phyloP scores from a whole-genome alignment of 2,329 filamentous ascomycete species.

The Botrytis deweyae region DNA sequence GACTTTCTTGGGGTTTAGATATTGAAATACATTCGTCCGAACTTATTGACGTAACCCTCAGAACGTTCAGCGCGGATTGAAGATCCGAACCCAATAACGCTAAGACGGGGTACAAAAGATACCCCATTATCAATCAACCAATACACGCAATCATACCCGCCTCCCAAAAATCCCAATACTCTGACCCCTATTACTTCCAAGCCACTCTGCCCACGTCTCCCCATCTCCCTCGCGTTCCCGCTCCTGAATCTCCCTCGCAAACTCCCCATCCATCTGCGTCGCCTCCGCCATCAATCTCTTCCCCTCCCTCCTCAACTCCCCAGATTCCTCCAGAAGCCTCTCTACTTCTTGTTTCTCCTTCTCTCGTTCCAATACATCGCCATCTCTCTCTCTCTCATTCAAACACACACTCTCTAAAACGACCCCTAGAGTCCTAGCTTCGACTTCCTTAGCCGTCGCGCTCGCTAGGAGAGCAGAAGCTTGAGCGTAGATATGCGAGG shows the following conservation, averaged over 20 bases:
- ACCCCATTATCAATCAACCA: neutral
- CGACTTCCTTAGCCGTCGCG: constrained; percentile 29
- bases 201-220: constrained; percentile 19
- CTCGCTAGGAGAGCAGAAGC: constrained; percentile 27
- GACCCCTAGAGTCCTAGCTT: constrained; percentile 25
- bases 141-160: neutral
- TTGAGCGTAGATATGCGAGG: constrained; percentile 30
- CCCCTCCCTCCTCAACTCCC: constrained; percentile 30
- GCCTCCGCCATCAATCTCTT: constrained; percentile 33
- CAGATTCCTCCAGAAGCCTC: constrained; percentile 31
- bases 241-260: constrained; percentile 33
- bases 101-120: neutral
- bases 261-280: constrained; percentile 31
- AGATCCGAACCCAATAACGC: neutral
- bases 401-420: neutral
- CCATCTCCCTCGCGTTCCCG: constrained; percentile 28
- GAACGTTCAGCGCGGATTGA: neutral
- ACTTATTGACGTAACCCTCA: too few species aligned
- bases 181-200: neutral
- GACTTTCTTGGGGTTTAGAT: neutral
- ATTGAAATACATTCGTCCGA: neutral
- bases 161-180: neutral
- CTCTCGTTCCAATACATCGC: neutral
- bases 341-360: constrained; percentile 27
- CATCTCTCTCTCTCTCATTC: neutral